A percentile compares a stretch with the other conserved stretches of the same genome.
These are phyloP conservation scores for Gossypium longicalyx DNA, from an alignment of 345 rosid species.

Conservation along the genomic window DNA sequence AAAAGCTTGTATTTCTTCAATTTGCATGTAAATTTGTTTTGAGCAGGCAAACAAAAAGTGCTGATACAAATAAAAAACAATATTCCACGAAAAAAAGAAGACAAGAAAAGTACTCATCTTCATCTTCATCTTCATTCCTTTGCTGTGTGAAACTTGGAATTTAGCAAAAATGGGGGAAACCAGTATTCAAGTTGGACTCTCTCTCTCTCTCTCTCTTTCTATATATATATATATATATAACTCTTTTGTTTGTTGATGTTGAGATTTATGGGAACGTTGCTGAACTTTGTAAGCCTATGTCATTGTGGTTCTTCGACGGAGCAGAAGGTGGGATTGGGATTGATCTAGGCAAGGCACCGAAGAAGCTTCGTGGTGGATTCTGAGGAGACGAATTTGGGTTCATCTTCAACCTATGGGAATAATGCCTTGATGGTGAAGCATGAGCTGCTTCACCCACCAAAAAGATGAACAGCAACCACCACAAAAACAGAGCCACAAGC, in stretches of 20 bases:
- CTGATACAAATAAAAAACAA: background rate
- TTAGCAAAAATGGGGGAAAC: background rate
- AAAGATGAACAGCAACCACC: conserved; percentile 8
- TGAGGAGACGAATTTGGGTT: conserved; percentile 2
- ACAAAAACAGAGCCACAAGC: background rate
- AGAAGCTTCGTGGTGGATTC: conserved; percentile 6
- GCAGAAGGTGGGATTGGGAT: conserved; percentile 17
- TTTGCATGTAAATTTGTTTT: background rate
- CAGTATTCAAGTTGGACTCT: background rate
- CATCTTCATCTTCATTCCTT: background rate
- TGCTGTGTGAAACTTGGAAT: background rate
- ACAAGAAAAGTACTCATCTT: background rate
- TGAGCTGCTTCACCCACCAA: conserved; percentile 13
- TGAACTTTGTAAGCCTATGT: conserved; percentile 12
- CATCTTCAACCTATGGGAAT: conserved; percentile 20
- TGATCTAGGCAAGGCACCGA: conserved; percentile 10
- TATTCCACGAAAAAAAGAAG: background rate
- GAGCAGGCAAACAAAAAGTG: background rate
- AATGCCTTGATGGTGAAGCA: conserved; percentile 20
- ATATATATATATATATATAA: no score
- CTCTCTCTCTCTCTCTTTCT: no score
- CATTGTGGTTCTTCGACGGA: conserved; percentile 17
- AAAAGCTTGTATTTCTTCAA: background rate
- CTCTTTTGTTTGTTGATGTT: background rate
- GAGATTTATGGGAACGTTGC: conserved; percentile 5